Evolutionary conservation across 257 asterid genomes (phyloP), one percentile per base, ranked within the genome.

Genomic region (Nicotiana knightiana): DNA sequence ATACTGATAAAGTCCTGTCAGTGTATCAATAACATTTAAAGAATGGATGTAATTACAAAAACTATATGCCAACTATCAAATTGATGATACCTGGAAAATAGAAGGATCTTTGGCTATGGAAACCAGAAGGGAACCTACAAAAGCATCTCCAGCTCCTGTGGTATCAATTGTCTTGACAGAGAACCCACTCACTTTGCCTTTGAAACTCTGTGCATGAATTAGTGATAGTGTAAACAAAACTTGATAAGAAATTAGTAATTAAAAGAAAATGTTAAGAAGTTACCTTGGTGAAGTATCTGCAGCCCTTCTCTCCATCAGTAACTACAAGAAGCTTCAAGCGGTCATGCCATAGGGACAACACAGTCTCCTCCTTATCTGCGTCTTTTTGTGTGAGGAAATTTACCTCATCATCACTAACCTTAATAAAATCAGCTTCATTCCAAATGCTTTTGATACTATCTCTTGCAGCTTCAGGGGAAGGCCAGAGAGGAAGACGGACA

Each of bases 111-210:
- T 82, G 32, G 86, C 86, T 10, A 89, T 58, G 26, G 88, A 84
- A 43, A 82, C 84, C 32, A 89, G 81, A 58, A 89, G 84, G 9
- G 92, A 59, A 7, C 92, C 92, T 7, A 89, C 92, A 68, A 89
- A 89, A 30, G 92, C 73, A 43, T 89, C 92, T 8, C 92, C 92
- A 0, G 92, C 92, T 3, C 92, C 92, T 6, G 92, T 89, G 61
- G 92, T 89, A 84, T 89, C 92, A 1, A 89, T 32, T 21, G 92
- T 57, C 81, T 86, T 89, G 77, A 89, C 92, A 12, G 76, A 2
- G 28, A 66, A 88, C 16, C 90, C 90, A 35, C 26, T 78, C 28
- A 85, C 87, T 28, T 79, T 85, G 6, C 90, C 89, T 82, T 82
- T 84, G 80, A 82, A 85, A 39, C 63, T 67, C 89, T 87, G 81